Evolutionary conservation across 176 grass and related monocot species (phyloP).

Genomic region (Cenchrus fungigraminus): DNA sequence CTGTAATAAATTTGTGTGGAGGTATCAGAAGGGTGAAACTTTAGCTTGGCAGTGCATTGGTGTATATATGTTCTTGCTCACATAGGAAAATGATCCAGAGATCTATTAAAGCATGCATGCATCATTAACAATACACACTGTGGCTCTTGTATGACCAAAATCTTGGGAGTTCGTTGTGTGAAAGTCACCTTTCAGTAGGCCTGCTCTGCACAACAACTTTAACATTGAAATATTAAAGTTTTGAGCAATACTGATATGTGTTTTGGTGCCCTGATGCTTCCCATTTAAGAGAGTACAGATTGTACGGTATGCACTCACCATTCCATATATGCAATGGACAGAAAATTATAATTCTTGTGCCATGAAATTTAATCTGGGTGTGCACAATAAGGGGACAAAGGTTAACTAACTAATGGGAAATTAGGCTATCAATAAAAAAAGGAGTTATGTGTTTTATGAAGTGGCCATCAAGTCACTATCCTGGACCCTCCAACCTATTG

Average conservation of each 20-base stretch:
- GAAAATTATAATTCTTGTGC: neutral
- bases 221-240: neutral
- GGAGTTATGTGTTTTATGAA: neutral
- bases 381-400: neutral
- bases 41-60: neutral
- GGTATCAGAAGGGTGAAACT: neutral
- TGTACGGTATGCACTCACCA: neutral
- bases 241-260: neutral
- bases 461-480: neutral
- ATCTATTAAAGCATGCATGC: neutral
- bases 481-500: neutral
- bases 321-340: constrained; percentile 7
- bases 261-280: neutral
- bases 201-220: neutral
- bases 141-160: neutral
- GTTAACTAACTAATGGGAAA: neutral
- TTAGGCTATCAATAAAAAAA: constrained; percentile 6
- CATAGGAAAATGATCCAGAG: neutral
- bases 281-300: neutral
- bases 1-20: neutral
- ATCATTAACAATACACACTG: neutral
- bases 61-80: neutral
- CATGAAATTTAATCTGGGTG: neutral
- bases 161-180: neutral
- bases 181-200: neutral